These are phyloP conservation scores for Hypoxylon lienhwacheense DNA, from an alignment of 495 filamentous ascomycete species.

Conservation along the genomic window DNA sequence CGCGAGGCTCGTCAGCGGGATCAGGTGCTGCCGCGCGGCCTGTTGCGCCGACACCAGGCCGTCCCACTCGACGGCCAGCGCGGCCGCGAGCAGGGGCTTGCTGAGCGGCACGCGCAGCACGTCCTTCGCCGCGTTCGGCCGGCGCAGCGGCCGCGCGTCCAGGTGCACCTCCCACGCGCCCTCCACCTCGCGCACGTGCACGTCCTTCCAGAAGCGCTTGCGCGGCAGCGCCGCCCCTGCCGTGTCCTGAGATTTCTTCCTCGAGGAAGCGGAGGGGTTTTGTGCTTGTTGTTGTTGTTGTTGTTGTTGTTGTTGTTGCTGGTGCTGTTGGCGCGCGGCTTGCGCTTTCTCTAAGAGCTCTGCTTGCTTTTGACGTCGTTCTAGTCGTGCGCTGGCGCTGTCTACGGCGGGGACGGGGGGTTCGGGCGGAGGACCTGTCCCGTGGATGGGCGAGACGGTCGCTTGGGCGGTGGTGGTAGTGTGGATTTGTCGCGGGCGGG, in stretches of 20 bases:
- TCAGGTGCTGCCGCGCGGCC: constrained; percentile 74
- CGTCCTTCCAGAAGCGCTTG: constrained; percentile 84
- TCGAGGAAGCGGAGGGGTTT: constrained; percentile 20
- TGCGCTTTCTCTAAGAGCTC: constrained; percentile 55
- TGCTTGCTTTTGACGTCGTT: constrained; percentile 57
- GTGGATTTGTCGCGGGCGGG: constrained; percentile 44
- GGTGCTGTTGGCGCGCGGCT: constrained; percentile 43
- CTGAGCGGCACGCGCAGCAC: constrained; percentile 69
- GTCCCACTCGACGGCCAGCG: constrained; percentile 92
- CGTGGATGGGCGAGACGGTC: constrained; percentile 65
- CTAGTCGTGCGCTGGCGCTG: constrained; percentile 53
- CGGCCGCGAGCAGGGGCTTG: constrained; percentile 82
- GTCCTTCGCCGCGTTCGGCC: constrained; percentile 64
- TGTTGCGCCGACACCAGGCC: constrained; percentile 75
- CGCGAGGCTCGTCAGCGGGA: constrained; percentile 84
- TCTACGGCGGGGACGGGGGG: constrained; percentile 63
- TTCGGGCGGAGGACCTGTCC: constrained; percentile 81
- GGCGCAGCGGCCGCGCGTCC: constrained; percentile 77
- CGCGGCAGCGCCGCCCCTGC: too few species aligned
- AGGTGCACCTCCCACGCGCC: constrained; percentile 74
- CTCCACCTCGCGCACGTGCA: constrained; percentile 61
- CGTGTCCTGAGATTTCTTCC: constrained; percentile 30
- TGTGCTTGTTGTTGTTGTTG: constrained; percentile 21
- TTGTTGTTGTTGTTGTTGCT: constrained; percentile 25
- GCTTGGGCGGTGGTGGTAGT: constrained; percentile 45